Evolutionary conservation across 1,139 yeast genomes (phyloP).

Genomic region (Candida smagusa): DNA sequence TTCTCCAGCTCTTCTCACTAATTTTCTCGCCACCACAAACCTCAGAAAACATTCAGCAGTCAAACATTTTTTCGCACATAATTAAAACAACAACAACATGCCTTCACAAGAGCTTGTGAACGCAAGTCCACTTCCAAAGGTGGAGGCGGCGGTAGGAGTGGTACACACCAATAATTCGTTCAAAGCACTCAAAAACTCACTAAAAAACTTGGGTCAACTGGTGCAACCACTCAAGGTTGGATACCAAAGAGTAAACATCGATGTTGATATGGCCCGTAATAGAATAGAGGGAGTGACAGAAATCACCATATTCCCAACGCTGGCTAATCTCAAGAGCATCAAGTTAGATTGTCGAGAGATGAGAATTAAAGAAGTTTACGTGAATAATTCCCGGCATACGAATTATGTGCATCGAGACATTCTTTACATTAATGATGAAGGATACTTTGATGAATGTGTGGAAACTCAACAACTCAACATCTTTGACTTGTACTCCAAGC

Average conservation of each 20-base stretch:
- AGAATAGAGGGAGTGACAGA: constrained; percentile 74
- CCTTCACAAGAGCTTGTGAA: no score
- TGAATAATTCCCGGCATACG: constrained; percentile 44
- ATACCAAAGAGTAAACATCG: constrained; percentile 67
- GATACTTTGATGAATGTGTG: constrained; percentile 21
- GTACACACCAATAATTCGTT: not conserved
- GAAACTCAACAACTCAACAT: constrained; percentile 26
- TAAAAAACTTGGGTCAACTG: constrained; percentile 14
- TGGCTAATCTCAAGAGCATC: constrained; percentile 54
- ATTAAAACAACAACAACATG: no score
- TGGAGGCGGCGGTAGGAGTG: not conserved
- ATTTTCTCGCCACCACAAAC: no score
- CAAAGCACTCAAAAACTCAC: constrained; percentile 1
- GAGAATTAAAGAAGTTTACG: constrained; percentile 56
- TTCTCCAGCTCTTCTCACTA: no score
- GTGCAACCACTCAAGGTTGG: constrained; percentile 52
- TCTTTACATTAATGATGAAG: constrained; percentile 37
- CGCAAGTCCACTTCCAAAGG: no score
- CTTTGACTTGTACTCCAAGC: constrained; percentile 43
- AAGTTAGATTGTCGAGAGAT: constrained; percentile 82
- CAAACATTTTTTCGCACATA: no score
- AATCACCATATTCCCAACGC: constrained; percentile 71
- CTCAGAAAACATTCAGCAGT: no score
- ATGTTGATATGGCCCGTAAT: constrained; percentile 58
- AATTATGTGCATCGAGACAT: constrained; percentile 40